Conservation (phyloP, 2,329 filamentous ascomycete species). For the Aschersonia sp. region DNA sequence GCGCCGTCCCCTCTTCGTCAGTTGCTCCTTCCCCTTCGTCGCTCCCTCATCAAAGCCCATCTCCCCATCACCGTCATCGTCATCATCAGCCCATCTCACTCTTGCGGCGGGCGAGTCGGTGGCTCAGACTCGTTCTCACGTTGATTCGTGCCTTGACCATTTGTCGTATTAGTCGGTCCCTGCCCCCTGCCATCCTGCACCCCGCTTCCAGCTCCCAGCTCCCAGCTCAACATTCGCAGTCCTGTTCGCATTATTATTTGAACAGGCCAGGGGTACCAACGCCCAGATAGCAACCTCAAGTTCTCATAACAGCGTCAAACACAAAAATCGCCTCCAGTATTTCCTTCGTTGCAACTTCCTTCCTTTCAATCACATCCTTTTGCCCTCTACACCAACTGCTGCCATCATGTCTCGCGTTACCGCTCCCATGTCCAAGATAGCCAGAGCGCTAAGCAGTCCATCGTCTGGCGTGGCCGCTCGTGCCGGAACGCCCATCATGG, state of each 20-base stretch:
- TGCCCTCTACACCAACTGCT: not conserved
- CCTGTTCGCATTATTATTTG: not conserved
- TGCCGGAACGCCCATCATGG: slow-evolving; percentile 17
- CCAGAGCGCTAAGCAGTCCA: slow-evolving; percentile 27
- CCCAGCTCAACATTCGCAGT: not conserved
- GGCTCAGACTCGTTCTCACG: too few species aligned
- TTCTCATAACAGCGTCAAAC: not conserved
- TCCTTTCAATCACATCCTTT: not conserved
- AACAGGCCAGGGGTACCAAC: not conserved
- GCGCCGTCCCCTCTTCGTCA: not conserved
- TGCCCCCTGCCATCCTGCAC: not conserved
- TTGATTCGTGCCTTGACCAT: not conserved
- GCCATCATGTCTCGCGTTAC: slow-evolving; percentile 33
- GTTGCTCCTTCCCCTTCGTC: not conserved
- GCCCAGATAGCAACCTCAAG: not conserved
- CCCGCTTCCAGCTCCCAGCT: not conserved
- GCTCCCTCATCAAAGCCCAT: not conserved
- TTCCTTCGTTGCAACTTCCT: not conserved
- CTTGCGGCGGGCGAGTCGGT: too few species aligned
- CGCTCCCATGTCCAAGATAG: slow-evolving; percentile 32
- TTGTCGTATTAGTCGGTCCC: not conserved
- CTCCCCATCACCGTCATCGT: not conserved
- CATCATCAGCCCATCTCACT: not conserved
- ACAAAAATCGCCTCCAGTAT: not conserved
- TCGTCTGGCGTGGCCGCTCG: slow-evolving; percentile 11